Base-by-base conservation (phyloP, 805 yeast genomes). In the Starmerella potacharoeniae region DNA sequence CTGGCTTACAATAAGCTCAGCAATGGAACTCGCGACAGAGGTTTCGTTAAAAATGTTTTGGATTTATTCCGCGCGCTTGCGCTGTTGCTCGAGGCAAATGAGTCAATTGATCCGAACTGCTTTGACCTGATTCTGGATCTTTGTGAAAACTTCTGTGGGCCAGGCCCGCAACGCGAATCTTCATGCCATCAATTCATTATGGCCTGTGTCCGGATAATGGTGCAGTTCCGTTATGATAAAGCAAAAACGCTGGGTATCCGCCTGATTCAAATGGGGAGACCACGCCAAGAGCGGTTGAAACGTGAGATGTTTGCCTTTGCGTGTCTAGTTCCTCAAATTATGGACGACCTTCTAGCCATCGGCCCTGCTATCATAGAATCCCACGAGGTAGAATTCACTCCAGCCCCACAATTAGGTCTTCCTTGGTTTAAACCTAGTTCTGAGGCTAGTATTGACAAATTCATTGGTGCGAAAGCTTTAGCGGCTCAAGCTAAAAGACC, bases 321-420 rank as follows among this genome's bases (percentile, higher is more conserved):
- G 5, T 55, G 58, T 37, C 10, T 51, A 1, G 42, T 41, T 10
- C 55, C 58, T 5, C 57, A 53, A 41, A 28, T 49, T 6, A 10
- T 22, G 10, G 16, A 17, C 4, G 28, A 45, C 6, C n/a, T 59
- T 31, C 2, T 31, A 1, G 35, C 36, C 13, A 8, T 51, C 10
- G 47, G 36, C 7, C 52, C 50, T 5, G 4, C 7, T 2, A 6
- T 39, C 5, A 59, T 59, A n/a, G 41, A 39, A 4, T 22, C 49
- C 6, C 10, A 36, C 34, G 60, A 59, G 30, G 42, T 59, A 4
- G 62, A 59, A 47, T 59, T 59, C 34, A 8, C 29, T 7, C 42
- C 51, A 2, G 31, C 56, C 1, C 11, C 51, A 9, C 35, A 51
- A 2, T 37, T 55, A n/a, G 45, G 51, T 3, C 7, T 52, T 3